Base-by-base conservation (phyloP, 2,329 filamentous ascomycete genomes). In the Cryphonectria carpinicola region DNA sequence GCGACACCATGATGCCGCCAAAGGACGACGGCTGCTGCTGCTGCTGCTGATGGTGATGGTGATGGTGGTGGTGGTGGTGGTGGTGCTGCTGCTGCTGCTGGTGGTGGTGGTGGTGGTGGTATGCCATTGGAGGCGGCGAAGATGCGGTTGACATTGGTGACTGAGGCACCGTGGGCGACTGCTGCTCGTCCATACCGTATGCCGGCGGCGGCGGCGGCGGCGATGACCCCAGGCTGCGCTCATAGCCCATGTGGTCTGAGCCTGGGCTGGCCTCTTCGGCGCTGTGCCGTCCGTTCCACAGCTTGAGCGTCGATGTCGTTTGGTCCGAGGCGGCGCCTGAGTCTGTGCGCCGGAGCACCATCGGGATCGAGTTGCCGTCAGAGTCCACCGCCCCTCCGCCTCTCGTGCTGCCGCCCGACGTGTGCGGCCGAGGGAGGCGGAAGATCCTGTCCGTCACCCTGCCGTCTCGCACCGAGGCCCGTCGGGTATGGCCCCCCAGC, bases 1-100 rank as follows among this genome's bases (percentile, higher is more conserved):
- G 87, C 35, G 86, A 88, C 8, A 90, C 85, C 81, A 90, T 86
- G 76, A 90, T 91, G 32, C 88, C 87, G 8, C 88, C 87, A 65
- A 84, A 82, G 11, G 77, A 75, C 10, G 73, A 73, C 6, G 71
- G 65, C 39, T 70, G 66, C 43, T 67, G 68, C 46, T 67, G 68
- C 46, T 58, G 68, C 19, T n/a, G 54, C 68, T 52, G 32, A 35
- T 67, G 54, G 60, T 43, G 69, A 64, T 46, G 67, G 61, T 49
- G 66, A 49, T 41, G 28, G n/a, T 1, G 60, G 56, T 66, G 32
- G 32, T 32, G 32, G 32, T 32, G 32, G 32, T 32, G 32, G 3
- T 32, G 32, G 2, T 32, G 32, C 32, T 32, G 70, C 49, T 39
- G 49, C 67, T 56, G 64, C 39, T 69, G 67, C 7, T 52, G 66